Percentiles rank a stretch among this genome's conserved stretches.
These are phyloP conservation scores for Flaveria bidentis DNA, from an alignment of 129 eudicot species.

Conservation along the genomic window DNA sequence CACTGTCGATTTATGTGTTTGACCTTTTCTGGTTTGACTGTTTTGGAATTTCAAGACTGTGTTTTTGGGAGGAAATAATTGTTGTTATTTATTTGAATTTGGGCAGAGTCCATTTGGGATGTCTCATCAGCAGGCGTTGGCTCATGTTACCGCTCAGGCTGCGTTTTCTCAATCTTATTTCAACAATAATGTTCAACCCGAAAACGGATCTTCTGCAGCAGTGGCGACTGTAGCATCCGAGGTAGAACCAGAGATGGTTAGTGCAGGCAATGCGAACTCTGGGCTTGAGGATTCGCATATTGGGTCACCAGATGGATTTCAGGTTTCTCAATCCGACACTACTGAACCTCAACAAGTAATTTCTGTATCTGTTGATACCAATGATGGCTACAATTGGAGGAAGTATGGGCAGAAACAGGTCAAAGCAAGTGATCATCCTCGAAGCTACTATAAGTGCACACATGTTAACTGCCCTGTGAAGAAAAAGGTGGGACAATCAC, in stretches of 20 bases:
- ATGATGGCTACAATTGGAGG: constrained; percentile 94
- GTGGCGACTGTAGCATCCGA: constrained; percentile 1
- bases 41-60: not conserved
- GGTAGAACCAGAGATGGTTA: constrained; percentile 35
- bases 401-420: constrained; percentile 97
- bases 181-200: constrained; percentile 47
- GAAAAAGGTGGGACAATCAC: constrained; percentile 83
- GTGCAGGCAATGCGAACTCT: constrained; percentile 22
- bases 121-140: constrained; percentile 95
- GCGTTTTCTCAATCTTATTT: constrained; percentile 70
- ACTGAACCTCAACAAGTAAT: constrained; percentile 32
- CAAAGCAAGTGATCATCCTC: constrained; percentile 84
- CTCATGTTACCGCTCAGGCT: constrained; percentile 94
- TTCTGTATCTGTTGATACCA: constrained; percentile 51
- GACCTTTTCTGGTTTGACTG: constrained; percentile 12
- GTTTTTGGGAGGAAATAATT: not conserved
- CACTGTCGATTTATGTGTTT: not conserved
- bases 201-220: constrained; percentile 31
- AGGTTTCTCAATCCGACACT: constrained; percentile 48
- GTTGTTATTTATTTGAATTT: constrained; percentile 14
- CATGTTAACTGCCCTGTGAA: constrained; percentile 75
- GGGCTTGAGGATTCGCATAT: constrained; percentile 50
- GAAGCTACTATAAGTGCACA: constrained; percentile 92
- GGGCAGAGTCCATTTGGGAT: constrained; percentile 89
- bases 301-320: constrained; percentile 48